Conservation (phyloP, 805 yeast genomes). For the Kazachstania africana region DNA sequence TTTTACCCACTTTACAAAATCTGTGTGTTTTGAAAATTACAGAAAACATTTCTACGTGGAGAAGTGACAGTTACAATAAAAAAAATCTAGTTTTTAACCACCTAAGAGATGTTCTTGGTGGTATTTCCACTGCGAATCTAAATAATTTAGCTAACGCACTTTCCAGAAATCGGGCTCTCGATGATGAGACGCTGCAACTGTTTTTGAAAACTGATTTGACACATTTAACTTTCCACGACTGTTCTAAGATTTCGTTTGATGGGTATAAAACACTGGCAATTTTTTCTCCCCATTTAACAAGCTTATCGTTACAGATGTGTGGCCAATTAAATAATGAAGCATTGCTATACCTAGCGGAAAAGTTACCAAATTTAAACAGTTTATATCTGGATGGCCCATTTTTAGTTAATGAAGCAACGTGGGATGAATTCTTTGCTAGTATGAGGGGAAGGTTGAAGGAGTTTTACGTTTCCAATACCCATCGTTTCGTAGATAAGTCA, state of each 20-base stretch:
- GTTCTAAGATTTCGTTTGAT: slow-evolving; percentile 62
- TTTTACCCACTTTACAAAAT: slow-evolving; percentile 68
- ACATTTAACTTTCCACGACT: slow-evolving; percentile 76
- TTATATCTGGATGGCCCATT: slow-evolving; percentile 83
- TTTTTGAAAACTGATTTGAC: slow-evolving; percentile 53
- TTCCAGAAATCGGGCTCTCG: slow-evolving; percentile 70
- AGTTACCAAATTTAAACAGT: slow-evolving; percentile 42
- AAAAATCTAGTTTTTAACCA: slow-evolving; percentile 9
- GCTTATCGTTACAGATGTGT: slow-evolving; percentile 74
- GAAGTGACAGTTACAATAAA: slow-evolving; percentile 8
- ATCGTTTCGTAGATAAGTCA: slow-evolving; percentile 62
- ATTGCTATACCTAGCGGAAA: slow-evolving; percentile 47
- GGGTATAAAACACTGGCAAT: slow-evolving; percentile 62
- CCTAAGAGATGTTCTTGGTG: slow-evolving; percentile 64
- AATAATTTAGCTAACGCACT: slow-evolving; percentile 64
- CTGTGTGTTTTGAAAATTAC: slow-evolving; percentile 61
- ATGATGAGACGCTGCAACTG: slow-evolving; percentile 57
- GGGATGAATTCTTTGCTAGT: slow-evolving; percentile 64
- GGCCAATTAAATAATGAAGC: slow-evolving; percentile 81
- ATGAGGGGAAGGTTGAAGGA: slow-evolving; percentile 42
- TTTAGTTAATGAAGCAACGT: slow-evolving; percentile 57
- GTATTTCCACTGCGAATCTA: slow-evolving; percentile 65
- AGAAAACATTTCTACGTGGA: slow-evolving; percentile 25
- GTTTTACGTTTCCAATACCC: slow-evolving; percentile 69
- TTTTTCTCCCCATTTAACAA: slow-evolving; percentile 61